Conservation (phyloP, 306 rosid species). For the Pterocarpus macrocarpus region DNA sequence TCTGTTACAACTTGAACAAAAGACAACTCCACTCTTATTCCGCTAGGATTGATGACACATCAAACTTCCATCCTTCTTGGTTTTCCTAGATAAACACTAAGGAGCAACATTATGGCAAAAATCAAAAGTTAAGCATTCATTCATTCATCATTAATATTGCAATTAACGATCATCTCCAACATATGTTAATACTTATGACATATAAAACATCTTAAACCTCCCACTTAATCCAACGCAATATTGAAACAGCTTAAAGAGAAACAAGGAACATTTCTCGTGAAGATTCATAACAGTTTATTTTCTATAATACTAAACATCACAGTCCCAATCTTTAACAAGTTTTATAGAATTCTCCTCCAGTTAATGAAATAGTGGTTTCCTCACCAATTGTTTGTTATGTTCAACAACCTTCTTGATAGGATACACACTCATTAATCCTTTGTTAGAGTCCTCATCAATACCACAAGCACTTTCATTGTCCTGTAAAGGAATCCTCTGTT, state of each 20-base stretch:
- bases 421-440: neutral
- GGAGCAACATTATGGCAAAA: neutral
- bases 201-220: neutral
- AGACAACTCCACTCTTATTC: slow-evolving; percentile 67
- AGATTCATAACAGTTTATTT: slow-evolving; percentile 11
- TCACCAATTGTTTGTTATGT: slow-evolving; percentile 36
- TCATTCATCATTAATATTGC: neutral
- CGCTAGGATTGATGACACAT: slow-evolving; percentile 85
- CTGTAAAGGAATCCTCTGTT: slow-evolving; percentile 12
- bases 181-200: neutral
- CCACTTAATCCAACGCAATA: neutral
- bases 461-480: slow-evolving; percentile 8
- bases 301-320: neutral
- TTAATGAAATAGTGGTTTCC: neutral
- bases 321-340: neutral
- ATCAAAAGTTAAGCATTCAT: slow-evolving; percentile 1
- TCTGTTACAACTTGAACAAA: slow-evolving; percentile 56
- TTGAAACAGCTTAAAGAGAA: neutral
- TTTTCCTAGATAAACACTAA: slow-evolving; percentile 41
- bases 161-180: slow-evolving; percentile 11
- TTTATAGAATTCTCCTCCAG: neutral
- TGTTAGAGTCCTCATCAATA: neutral
- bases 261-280: neutral
- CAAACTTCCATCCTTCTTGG: slow-evolving; percentile 59
- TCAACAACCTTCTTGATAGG: slow-evolving; percentile 21